A percentile compares a stretch with the other conserved stretches of the same genome.
These are phyloP conservation scores for Millerozyma miso DNA, from an alignment of 805 yeast species.

Conservation along the genomic window DNA sequence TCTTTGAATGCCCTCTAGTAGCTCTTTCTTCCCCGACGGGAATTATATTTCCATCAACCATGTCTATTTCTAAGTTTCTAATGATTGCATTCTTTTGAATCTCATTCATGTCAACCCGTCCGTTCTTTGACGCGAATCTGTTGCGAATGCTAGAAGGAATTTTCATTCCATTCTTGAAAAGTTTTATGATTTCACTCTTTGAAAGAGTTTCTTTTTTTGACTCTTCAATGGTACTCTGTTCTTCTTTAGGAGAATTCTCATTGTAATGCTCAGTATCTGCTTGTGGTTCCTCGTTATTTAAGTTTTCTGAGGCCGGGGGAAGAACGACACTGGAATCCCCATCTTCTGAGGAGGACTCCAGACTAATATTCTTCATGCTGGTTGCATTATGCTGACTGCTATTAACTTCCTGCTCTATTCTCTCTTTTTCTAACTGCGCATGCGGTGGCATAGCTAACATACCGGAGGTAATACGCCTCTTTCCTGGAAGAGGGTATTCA, in stretches of 20 bases:
- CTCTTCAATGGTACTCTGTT: not conserved
- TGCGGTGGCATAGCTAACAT: constrained; percentile 35
- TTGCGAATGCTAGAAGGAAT: constrained; percentile 4
- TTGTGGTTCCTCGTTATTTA: not conserved
- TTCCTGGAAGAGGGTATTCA: constrained; percentile 7
- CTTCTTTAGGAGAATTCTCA: not conserved
- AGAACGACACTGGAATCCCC: not conserved
- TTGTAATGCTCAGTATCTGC: not conserved
- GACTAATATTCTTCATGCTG: not conserved
- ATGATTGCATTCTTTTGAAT: constrained; percentile 4
- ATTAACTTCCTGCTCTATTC: constrained; percentile 5
- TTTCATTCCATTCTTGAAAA: constrained; percentile 20
- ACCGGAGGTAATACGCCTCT: constrained; percentile 36
- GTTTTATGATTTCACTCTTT: constrained; percentile 14
- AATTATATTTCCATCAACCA: constrained; percentile 17
- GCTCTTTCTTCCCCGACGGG: constrained; percentile 6
- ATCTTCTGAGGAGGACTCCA: not conserved
- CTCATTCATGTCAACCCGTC: not conserved
- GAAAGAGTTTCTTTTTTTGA: constrained; percentile 6
- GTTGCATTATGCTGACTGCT: not conserved
- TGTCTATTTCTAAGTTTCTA: constrained; percentile 17
- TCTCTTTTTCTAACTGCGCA: constrained; percentile 21
- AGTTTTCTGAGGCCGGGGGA: not conserved
- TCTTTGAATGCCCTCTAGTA: constrained; percentile 3
- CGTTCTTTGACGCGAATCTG: constrained; percentile 1